A percentile compares a stretch with the other conserved stretches of the same genome.
These are phyloP conservation scores for Xylariaceae sp. DNA, from an alignment of 2,329 filamentous ascomycete species.

Conservation along the genomic window DNA sequence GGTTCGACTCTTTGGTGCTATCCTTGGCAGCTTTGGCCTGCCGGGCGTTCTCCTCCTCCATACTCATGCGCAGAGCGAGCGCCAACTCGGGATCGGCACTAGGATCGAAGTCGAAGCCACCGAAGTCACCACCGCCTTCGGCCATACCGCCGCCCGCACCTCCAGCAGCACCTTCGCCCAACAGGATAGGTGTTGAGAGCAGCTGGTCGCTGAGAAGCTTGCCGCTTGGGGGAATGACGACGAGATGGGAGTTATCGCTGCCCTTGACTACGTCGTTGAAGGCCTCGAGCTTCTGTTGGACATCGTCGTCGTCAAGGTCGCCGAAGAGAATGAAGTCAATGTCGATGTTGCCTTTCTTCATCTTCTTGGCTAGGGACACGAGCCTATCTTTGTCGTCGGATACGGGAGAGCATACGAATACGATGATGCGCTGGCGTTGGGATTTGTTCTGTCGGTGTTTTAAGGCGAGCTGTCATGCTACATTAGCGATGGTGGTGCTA, in stretches of 20 bases:
- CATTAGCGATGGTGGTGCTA: conserved; percentile 20
- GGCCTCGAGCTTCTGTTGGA: conserved; percentile 84
- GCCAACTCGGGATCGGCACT: conserved; percentile 90
- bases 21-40: conserved; percentile 78
- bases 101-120: conserved; percentile 85
- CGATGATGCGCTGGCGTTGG: conserved; percentile 93
- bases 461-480: conserved; percentile 69
- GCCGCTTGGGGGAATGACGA: conserved; percentile 84
- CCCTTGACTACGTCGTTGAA: conserved; percentile 94
- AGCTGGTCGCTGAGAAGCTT: conserved; percentile 92
- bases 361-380: conserved; percentile 87
- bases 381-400: conserved; percentile 86
- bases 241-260: conserved; percentile 85
- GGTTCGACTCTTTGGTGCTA: conserved; percentile 55
- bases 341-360: conserved; percentile 96
- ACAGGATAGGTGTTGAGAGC: conserved; percentile 82
- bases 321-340: conserved; percentile 96
- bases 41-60: conserved; percentile 95
- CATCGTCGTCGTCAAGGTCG: conserved; percentile 84
- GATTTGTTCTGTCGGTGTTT: conserved; percentile 98
- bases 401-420: conserved; percentile 92
- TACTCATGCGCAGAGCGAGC: conserved; percentile 91
- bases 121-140: conserved; percentile 64
- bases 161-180: conserved; percentile 69
- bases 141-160: conserved; percentile 54